Percentiles rank a stretch among this genome's conserved stretches.
These are phyloP conservation scores for Nannochloropsis salina DNA, from an alignment of 108 stramenopile genomes.

Conservation along the genomic window DNA sequence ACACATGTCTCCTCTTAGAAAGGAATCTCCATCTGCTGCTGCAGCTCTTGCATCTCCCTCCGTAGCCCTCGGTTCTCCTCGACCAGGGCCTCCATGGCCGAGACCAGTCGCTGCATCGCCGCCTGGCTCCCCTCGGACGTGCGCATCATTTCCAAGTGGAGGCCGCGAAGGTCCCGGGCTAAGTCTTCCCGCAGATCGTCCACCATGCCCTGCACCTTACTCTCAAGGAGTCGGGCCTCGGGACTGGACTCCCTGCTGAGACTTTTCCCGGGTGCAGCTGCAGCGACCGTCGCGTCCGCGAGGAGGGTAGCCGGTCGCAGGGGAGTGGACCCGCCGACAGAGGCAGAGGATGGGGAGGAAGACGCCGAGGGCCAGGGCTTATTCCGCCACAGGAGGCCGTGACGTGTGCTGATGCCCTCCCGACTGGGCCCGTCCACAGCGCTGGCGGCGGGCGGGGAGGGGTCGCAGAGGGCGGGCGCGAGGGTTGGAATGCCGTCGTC, in stretches of 20 bases:
- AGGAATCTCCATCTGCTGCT: background rate
- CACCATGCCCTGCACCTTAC: background rate
- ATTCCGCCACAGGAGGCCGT: background rate
- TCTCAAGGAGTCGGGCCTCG: background rate
- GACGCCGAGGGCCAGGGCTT: background rate
- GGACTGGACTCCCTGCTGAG: background rate
- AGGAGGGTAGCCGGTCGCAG: background rate
- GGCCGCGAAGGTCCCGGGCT: background rate
- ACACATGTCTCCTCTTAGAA: background rate
- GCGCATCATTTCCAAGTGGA: background rate
- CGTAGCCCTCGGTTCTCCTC: background rate
- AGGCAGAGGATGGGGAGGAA: background rate
- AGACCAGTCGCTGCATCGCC: conserved; percentile 11
- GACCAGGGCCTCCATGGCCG: background rate
- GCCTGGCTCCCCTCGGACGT: background rate
- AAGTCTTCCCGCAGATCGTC: conserved; percentile 12
- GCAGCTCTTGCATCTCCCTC: conserved; percentile 6
- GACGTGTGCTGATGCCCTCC: background rate
- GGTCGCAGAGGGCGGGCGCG: background rate
- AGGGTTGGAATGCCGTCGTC: background rate
- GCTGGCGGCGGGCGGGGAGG: background rate
- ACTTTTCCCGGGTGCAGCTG: background rate
- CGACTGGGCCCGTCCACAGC: background rate
- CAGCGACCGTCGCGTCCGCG: background rate
- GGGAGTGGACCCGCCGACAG: background rate